Percentiles rank a stretch among this genome's conserved stretches.
These are phyloP conservation scores for Blastocystis sp. DNA, from an alignment of 352 stramenopile genomes.

Conservation along the genomic window DNA sequence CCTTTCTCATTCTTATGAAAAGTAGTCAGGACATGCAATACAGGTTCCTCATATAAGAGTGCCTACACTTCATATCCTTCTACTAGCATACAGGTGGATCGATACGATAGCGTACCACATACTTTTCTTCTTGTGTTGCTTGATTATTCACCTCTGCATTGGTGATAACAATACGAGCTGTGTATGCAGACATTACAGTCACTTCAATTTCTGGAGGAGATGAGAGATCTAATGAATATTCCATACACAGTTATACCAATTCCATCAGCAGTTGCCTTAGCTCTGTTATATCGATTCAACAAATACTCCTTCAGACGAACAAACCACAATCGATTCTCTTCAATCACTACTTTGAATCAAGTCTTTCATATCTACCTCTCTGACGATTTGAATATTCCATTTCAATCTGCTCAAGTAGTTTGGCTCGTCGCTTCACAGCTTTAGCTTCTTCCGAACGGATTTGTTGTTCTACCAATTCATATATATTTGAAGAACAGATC, in stretches of 20 bases:
- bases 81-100: background rate
- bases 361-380: background rate
- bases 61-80: background rate
- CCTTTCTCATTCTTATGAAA: background rate
- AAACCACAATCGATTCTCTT: slow-evolving; percentile 46
- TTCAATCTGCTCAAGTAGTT: background rate
- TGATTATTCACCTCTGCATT: background rate
- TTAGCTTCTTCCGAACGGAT: slow-evolving; percentile 5
- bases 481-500: slow-evolving; percentile 8
- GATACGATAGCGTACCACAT: slow-evolving; percentile 28
- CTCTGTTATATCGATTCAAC: slow-evolving; percentile 7
- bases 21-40: slow-evolving; percentile 4
- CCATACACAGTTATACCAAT: background rate
- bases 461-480: slow-evolving; percentile 2
- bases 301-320: slow-evolving; percentile 49
- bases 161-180: background rate
- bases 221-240: background rate
- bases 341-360: background rate
- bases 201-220: background rate
- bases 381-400: background rate
- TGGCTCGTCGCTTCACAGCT: background rate
- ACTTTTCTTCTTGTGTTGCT: background rate
- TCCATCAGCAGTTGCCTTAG: background rate
- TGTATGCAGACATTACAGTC: background rate
- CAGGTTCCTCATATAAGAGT: background rate